Base-by-base conservation (phyloP, 1,284 basidiomycete genomes). In the Athelia psychrophila region DNA sequence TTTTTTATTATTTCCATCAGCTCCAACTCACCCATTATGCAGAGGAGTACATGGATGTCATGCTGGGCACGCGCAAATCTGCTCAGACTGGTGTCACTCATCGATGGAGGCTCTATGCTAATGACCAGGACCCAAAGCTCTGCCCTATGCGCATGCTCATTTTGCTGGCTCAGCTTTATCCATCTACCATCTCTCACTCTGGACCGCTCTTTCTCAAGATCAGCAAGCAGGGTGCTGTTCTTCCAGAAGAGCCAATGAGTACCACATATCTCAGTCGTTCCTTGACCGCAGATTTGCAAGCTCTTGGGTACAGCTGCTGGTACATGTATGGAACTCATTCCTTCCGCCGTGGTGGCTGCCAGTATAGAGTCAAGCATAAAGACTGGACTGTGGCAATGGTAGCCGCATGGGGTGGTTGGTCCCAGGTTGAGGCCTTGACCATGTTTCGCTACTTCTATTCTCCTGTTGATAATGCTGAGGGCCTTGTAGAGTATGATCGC, bases 401-500 rank as follows among this genome's bases (percentile, higher is more conserved):
- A 25, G 60, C 58, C 33, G 57, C 54, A 24, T 61, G 61, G 60
- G 60, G 60, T 40, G 58, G 60, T 3, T 63, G 60, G 61, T 60
- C 60, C 5, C 57, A 60, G 46, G 48, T 61, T 2, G 59, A 61
- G 45, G 61, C 56, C 2, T 27, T 57, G 9, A 61, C 61, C 12
- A 61, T 63, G 55, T 61, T 58, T 44, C 54, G 58, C 13, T 63
- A 63, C 35, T 60, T 63, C 47, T 61, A 56, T 45, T 63, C 61
- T 9, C 60, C 59, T 3, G 57, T 60, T 30, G 58, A 63, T 54
- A 63, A 61, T 44, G 60, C 61, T 49, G 54, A 61, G 44, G 49
- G 48, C 47, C 54, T 61, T 52, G 33, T 35, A 12, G 33, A 35
- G 12, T 35, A 35, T 35, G 33, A 35, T n/a, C n/a, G 33, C 33